Evolutionary conservation across 257 asterid species (phyloP), one percentile per base, ranked within the genome.

Genomic region (Knoxia roxburghii): DNA sequence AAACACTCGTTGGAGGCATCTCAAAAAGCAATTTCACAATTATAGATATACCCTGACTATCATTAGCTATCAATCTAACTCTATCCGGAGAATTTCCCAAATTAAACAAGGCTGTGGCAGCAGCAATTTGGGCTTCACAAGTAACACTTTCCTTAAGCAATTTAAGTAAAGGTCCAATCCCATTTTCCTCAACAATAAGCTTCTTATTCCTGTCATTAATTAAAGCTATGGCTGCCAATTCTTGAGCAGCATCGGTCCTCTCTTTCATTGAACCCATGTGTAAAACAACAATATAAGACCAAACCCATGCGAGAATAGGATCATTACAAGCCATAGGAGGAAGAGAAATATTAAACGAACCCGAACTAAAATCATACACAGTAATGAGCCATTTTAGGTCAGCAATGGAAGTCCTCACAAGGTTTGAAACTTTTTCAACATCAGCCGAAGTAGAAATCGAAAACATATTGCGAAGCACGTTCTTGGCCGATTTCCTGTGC

Each of bases 361-460:
- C 84, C 13, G 79, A 67, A 43, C 77, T 74, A 2, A 73, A 80
- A 33, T 52, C 73, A 45, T 76, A 72, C 17, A 82, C 76, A 0
- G 89, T 77, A 49, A 80, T 64, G 10, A 75, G 77, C 93, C 93
- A 86, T 35, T 61, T 75, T 27, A 84, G 68, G 53, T 84, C 89
- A 20, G 93, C 87, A 0, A 84, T 18, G 0, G 88, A 80, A 23
- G 84, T 77, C 21, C 73, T 81, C 30, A 86, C 60, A 18, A 78
- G 69, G 52, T 64, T 7, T 0, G 77, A 72, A n/a, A 80, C 78
- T 56, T 70, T 83, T 10, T 72, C 71, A 72, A 86, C 72, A 65
- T 86, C 93, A 18, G 83, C 72, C n/a, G 86, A 26, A 15, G 87
- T 76, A 75, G 89, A 80, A 75, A 82, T 79, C 68, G 89, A 68